Conservation (phyloP, 176 grass and related monocot genomes). For the Lolium perenne region DNA sequence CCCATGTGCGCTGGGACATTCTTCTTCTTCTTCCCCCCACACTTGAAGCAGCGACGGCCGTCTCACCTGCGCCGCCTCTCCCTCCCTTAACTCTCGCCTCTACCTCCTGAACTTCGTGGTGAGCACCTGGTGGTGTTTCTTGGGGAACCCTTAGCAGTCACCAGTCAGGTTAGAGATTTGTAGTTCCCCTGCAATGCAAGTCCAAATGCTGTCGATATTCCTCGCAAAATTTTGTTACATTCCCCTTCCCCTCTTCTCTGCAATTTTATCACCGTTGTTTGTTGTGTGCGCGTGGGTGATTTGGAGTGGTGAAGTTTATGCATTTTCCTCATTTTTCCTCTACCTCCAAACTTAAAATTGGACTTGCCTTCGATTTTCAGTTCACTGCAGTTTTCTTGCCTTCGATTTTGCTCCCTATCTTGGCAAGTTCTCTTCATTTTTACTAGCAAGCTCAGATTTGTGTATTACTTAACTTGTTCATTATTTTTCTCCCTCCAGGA, state of each 20-base stretch:
- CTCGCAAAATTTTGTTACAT: neutral
- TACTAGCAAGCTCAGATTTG: slow-evolving; percentile 35
- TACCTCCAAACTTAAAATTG: neutral
- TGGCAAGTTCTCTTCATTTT: neutral
- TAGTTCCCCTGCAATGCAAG: neutral
- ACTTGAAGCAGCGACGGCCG: too few relatives aligned
- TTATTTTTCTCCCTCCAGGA: neutral
- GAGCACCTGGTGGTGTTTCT: neutral
- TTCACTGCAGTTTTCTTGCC: slow-evolving; percentile 12
- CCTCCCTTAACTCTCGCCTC: neutral
- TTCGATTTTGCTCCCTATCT: slow-evolving; percentile 15
- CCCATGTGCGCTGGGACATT: slow-evolving; percentile 13
- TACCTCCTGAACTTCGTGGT: neutral
- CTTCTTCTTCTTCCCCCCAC: too few relatives aligned
- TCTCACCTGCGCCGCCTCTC: slow-evolving; percentile 28
- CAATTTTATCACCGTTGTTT: too few relatives aligned
- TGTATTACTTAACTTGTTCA: neutral
- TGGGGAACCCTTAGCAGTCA: neutral
- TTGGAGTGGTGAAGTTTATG: neutral
- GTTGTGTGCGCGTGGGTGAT: neutral
- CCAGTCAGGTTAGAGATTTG: slow-evolving; percentile 21
- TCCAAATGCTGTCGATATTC: neutral
- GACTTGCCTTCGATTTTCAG: neutral
- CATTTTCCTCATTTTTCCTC: neutral
- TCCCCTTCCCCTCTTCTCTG: neutral